Evolutionary conservation across 805 yeast species (phyloP).

Genomic region (Starmera quercuum): DNA sequence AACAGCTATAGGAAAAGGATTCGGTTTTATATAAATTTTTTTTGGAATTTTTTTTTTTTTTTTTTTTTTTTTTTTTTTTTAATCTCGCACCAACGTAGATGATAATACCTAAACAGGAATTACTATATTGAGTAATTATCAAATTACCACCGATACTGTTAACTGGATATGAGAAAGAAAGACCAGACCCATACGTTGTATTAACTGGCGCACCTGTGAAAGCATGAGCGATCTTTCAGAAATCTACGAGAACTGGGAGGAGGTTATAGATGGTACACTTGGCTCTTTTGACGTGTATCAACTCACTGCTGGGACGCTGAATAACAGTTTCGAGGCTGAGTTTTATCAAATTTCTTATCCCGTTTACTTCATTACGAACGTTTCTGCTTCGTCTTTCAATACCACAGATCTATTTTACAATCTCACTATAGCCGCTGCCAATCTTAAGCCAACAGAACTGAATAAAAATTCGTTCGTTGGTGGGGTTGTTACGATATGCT

Average conservation of each 20-base stretch:
- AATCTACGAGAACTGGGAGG: neutral
- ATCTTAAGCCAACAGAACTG: conserved; percentile 2
- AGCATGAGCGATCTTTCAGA: too few species aligned
- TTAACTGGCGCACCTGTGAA: too few species aligned
- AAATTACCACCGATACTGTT: too few species aligned
- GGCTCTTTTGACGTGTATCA: neutral
- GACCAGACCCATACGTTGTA: too few species aligned
- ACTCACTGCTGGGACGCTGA: neutral
- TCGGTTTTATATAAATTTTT: too few species aligned
- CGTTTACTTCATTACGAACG: neutral
- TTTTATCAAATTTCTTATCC: neutral
- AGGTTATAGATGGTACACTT: neutral
- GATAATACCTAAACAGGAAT: too few species aligned
- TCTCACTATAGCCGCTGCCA: neutral
- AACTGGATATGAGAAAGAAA: too few species aligned
- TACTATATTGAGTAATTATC: too few species aligned
- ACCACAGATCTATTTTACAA: neutral
- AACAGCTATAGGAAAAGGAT: too few species aligned
- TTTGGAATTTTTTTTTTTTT: too few species aligned
- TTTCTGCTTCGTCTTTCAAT: neutral
- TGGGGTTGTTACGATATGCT: conserved; percentile 37
- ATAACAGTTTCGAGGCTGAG: neutral
- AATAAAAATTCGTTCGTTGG: conserved; percentile 27
- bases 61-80: too few species aligned
- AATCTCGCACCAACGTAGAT: too few species aligned